phyloP scores from a whole-genome alignment of 768 basidiomycete species.

The Termitomyces sp. region DNA sequence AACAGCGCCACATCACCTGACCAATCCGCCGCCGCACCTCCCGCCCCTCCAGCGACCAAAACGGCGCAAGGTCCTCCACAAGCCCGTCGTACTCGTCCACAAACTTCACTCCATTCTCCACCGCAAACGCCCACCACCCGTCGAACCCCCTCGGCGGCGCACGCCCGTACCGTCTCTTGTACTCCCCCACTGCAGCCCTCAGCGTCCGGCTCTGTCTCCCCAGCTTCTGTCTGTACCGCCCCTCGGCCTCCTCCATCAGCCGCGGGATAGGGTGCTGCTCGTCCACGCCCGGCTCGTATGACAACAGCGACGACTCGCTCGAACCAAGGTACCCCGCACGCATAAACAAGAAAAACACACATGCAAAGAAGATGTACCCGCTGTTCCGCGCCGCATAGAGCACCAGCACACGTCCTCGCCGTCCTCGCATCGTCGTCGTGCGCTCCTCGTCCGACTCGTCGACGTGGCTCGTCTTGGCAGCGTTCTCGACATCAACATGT shows the following conservation, averaged over 20 bases:
- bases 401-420: background rate
- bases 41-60: constrained; percentile 72
- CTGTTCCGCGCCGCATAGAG: constrained; percentile 14
- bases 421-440: constrained; percentile 9
- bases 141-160: constrained; percentile 90
- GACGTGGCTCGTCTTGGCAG: background rate
- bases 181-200: constrained; percentile 73
- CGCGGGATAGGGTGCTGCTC: constrained; percentile 72
- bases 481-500: too few relatives aligned
- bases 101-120: constrained; percentile 66
- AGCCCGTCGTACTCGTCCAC: constrained; percentile 88
- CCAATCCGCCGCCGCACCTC: constrained; percentile 62
- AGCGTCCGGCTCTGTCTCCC: constrained; percentile 76
- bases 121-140: constrained; percentile 80
- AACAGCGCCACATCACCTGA: constrained; percentile 36
- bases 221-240: constrained; percentile 60
- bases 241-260: constrained; percentile 81
- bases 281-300: too few relatives aligned
- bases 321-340: constrained; percentile 32
- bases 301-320: too few relatives aligned
- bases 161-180: constrained; percentile 68
- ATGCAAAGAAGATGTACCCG: constrained; percentile 35
- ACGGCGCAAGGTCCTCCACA: constrained; percentile 77
- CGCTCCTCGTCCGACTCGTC: background rate
- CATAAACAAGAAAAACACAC: constrained; percentile 42